Conservation (phyloP, 257 asterid species). For the Solanum etuberosum region DNA sequence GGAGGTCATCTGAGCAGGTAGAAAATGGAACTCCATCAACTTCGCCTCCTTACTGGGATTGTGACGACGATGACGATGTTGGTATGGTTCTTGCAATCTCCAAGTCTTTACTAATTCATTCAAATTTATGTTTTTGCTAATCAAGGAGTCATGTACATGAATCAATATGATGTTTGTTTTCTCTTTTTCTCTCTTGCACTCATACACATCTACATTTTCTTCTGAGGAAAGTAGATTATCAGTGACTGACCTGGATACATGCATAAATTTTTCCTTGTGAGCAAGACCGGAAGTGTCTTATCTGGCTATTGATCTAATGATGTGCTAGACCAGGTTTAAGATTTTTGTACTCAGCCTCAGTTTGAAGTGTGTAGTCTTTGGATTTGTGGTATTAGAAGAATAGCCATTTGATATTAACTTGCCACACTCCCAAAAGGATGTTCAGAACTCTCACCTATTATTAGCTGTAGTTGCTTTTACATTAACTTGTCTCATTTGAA, state of each 20-base stretch:
- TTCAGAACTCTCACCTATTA: not conserved
- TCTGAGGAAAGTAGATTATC: not conserved
- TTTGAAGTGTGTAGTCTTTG: not conserved
- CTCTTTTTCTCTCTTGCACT: not conserved
- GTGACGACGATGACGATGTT: slow-evolving; percentile 53
- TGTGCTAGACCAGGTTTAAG: not conserved
- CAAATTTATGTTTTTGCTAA: not conserved
- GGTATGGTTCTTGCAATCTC: slow-evolving; percentile 22
- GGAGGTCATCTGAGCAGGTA: slow-evolving; percentile 82
- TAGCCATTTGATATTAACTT: not conserved
- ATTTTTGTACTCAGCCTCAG: not conserved
- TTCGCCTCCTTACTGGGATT: slow-evolving; percentile 90
- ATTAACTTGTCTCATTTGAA: not conserved
- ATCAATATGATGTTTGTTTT: not conserved
- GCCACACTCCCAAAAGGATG: not conserved
- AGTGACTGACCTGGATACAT: not conserved
- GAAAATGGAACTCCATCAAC: slow-evolving; percentile 77
- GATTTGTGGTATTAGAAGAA: not conserved
- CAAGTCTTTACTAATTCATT: not conserved
- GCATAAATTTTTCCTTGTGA: not conserved
- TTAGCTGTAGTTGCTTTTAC: not conserved
- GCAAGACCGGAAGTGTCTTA: not conserved
- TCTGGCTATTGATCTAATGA: not conserved
- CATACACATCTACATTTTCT: not conserved
- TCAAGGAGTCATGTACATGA: not conserved